Evolutionary conservation across 768 basidiomycete species (phyloP), one percentile per base, ranked within the genome.

Genomic region (Obba rivulosa): DNA sequence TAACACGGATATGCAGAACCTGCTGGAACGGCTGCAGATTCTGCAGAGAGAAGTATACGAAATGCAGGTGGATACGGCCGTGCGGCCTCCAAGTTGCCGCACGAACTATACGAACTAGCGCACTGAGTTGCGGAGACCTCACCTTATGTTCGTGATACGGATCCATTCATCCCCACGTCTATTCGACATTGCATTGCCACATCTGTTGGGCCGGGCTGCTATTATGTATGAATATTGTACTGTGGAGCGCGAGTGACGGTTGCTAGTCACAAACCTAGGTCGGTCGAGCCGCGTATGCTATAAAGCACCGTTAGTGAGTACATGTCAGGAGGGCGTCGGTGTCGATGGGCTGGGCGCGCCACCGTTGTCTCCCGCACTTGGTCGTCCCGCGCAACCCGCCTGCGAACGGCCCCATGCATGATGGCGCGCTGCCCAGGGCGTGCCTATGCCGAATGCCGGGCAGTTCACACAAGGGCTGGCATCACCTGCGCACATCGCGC

Each of bases 371-470:
- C 75, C 49, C 55, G 68, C n/a, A 57, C 65, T 9, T 69, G 67
- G 60, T 43, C 16, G 28, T 31, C 28, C 56, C 57, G 16, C 74
- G 80, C 20, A 73, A 75, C 10, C 76, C 81, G 2, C 82, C 81
- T 0, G 73, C 77, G 17, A 80, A 79, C 56, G 80, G 81, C n/a
- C n/a, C n/a, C 4, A 71, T 70, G n/a, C 76, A 78, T 37, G 67
- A 21, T 62, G 21, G 45, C 50, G 25, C 57, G 5, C n/a, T 20
- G n/a, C 45, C 43, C 11, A 42, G 45, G 9, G 43, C 46, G 50
- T 41, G 13, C 41, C 48, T 3, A 41, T 47, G 41, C 31, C 35
- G 7, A 42, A 48, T 22, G 52, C 40, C 38, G 60, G 58, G 37
- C 44, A 50, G 28, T 28, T 56, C 25, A 23, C 20, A 39, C 53